A percentile compares a stretch with the other conserved stretches of the same genome.
Conservation (phyloP, 805 yeast species). For the Ogataea methanolica region DNA sequence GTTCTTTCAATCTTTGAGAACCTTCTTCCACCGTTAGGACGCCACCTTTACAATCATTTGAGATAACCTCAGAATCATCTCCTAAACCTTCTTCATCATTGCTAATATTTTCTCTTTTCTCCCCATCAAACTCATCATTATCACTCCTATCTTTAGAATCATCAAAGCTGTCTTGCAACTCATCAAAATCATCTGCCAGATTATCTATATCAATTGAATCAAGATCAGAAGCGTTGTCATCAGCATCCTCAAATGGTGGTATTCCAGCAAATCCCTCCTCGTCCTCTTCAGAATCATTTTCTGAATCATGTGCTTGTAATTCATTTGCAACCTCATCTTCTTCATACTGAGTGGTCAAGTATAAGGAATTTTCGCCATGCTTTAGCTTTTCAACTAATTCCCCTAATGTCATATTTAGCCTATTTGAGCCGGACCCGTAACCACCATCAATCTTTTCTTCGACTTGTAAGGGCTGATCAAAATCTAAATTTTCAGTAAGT, state of each 20-base stretch:
- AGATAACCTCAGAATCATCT: conserved; percentile 9
- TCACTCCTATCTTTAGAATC: conserved; percentile 9
- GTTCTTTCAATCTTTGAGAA: conserved; percentile 39
- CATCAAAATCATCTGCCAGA: conserved; percentile 48
- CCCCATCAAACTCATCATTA: conserved; percentile 18
- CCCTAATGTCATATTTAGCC: conserved; percentile 45
- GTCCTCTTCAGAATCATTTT: conserved; percentile 19
- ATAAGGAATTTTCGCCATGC: conserved; percentile 42
- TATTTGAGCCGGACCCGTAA: conserved; percentile 59
- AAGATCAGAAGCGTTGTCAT: conserved; percentile 29
- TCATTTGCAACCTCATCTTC: conserved; percentile 22
- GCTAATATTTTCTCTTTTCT: conserved; percentile 17
- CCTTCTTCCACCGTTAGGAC: conserved; percentile 33
- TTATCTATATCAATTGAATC: conserved; percentile 41
- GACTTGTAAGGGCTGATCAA: conserved; percentile 38
- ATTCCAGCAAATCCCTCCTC: conserved; percentile 3
- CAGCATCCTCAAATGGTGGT: conserved; percentile 1
- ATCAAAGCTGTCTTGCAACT: conserved; percentile 26
- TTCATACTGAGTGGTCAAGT: conserved; percentile 66
- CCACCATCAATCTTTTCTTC: conserved; percentile 59
- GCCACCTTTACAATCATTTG: conserved; percentile 14
- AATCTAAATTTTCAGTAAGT: conserved; percentile 33
- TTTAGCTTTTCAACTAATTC: conserved; percentile 42
- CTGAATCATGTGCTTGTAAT: conserved; percentile 34
- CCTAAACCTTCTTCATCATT: conserved; percentile 15